phyloP scores from a whole-genome alignment of 371 early-diverging fungal species.

The Actinomortierella wolfii region DNA sequence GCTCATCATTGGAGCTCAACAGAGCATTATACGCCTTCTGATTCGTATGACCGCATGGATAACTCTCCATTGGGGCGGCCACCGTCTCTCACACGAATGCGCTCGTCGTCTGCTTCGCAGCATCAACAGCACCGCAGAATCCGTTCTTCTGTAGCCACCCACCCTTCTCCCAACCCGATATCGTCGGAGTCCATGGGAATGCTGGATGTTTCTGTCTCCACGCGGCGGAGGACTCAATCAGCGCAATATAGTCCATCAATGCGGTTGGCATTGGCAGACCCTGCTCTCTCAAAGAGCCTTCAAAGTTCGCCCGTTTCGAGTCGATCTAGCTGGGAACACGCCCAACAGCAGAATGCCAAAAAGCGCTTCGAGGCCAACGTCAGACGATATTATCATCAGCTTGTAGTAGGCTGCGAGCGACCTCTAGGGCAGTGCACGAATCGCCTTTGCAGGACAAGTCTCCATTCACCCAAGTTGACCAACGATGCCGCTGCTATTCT shows the following conservation, averaged over 20 bases:
- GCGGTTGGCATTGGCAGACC: slow-evolving; percentile 36
- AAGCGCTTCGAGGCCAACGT: slow-evolving; percentile 31
- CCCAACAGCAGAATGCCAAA: slow-evolving; percentile 24
- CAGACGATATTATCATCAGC: slow-evolving; percentile 56
- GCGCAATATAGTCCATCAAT: slow-evolving; percentile 26
- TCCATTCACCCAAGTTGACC: slow-evolving; percentile 46
- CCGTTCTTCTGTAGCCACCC: too few species aligned
- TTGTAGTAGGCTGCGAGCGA: slow-evolving; percentile 59
- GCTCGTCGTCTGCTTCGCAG: too few species aligned
- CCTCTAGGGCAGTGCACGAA: slow-evolving; percentile 44
- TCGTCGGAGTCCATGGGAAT: too few species aligned
- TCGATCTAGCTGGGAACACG: slow-evolving; percentile 13
- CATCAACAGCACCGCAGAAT: too few species aligned
- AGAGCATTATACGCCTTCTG: too few species aligned
- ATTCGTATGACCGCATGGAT: too few species aligned
- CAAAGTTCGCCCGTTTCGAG: slow-evolving; percentile 24
- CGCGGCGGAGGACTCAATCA: slow-evolving; percentile 1
- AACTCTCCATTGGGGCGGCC: too few species aligned
- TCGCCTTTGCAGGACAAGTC: slow-evolving; percentile 58
- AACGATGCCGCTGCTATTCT: slow-evolving; percentile 65
- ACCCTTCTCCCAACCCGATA: too few species aligned
- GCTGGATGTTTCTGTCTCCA: too few species aligned
- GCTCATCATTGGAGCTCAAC: too few species aligned
- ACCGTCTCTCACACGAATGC: too few species aligned
- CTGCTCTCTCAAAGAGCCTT: slow-evolving; percentile 32